phyloP scores from a whole-genome alignment of 2,329 filamentous ascomycete species.

The Colletotrichum abscissum region DNA sequence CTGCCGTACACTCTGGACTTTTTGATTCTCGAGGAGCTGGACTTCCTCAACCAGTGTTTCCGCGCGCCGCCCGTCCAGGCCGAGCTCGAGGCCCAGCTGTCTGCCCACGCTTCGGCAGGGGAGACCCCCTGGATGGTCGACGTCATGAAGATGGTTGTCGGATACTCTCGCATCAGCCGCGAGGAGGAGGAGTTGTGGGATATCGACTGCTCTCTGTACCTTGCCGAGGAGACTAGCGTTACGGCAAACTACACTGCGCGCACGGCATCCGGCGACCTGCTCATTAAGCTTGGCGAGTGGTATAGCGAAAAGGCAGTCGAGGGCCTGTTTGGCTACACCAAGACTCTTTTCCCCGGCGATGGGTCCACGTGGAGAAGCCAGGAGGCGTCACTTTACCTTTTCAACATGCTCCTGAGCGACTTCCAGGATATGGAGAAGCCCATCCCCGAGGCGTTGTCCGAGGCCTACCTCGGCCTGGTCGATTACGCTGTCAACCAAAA shows the following conservation, averaged over 20 bases:
- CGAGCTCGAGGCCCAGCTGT: slow-evolving; percentile 86
- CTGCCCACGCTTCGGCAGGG: slow-evolving; percentile 66
- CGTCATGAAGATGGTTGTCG: slow-evolving; percentile 85
- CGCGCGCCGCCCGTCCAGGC: slow-evolving; percentile 88
- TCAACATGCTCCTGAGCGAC: slow-evolving; percentile 86
- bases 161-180: slow-evolving; percentile 88
- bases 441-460: slow-evolving; percentile 76
- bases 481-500: slow-evolving; percentile 77
- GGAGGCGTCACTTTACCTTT: slow-evolving; percentile 85
- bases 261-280: slow-evolving; percentile 89
- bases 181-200: slow-evolving; percentile 98
- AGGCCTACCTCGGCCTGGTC: slow-evolving; percentile 83
- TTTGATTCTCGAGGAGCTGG: slow-evolving; percentile 91
- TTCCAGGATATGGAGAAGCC: slow-evolving; percentile 81
- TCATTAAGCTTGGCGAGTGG: slow-evolving; percentile 95
- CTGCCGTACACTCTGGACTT: slow-evolving; percentile 97
- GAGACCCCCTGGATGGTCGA: slow-evolving; percentile 85
- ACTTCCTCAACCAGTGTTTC: slow-evolving; percentile 92
- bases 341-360: slow-evolving; percentile 74
- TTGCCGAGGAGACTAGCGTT: slow-evolving; percentile 94
- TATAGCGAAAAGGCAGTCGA: slow-evolving; percentile 80
- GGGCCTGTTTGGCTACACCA: slow-evolving; percentile 81
- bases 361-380: slow-evolving; percentile 69
- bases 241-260: slow-evolving; percentile 96
- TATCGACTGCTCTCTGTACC: slow-evolving; percentile 93